Base-by-base conservation (phyloP, 495 filamentous ascomycete genomes). In the Bacidia rubella region DNA sequence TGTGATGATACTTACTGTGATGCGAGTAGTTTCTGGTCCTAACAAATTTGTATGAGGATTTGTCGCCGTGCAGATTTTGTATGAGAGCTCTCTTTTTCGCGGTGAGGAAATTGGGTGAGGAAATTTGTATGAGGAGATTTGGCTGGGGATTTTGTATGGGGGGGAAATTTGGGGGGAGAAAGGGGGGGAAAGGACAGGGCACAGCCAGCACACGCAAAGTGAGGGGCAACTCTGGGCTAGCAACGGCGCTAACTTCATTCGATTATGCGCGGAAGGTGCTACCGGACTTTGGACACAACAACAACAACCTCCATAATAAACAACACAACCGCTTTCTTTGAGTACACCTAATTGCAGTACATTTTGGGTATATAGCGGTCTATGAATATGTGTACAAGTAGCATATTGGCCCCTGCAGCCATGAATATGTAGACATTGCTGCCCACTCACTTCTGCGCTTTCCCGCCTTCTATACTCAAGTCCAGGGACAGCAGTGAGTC, bases 51-150 rank as follows among this genome's bases (percentile, higher is more conserved):
- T 61, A 60, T 60, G 65, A 51, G 54, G 42, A 60, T 48, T 56
- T 35, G 15, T 50, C 27, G 65, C 63, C 68, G 67, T 66, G 69
- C 63, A 49, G 49, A 41, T 50, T 46, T 56, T 69, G 66, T 71
- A 70, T 67, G 71, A 69, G 68, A 69, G 64, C 66, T 71, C 73
- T 73, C 71, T 73, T 71, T 69, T 70, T 79, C 78, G 75, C 29
- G 80, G 76, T 77, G 76, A 70, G 74, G 73, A 70, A 65, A 73
- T 73, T 70, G 68, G 63, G 63, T 67, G 65, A 55, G 66, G 17
- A 63, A 68, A 68, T 67, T 69, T 70, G 69, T 72, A 76, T 76
- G 77, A 72, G 76, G 70, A 66, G 56, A 58, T 49, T 39, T 60
- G 49, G 53, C 39, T 51, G 62, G 59, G 66, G 59, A 62, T 66